phyloP scores from a whole-genome alignment of 2,329 filamentous ascomycete species.

The Aspergillus carbonarius region DNA sequence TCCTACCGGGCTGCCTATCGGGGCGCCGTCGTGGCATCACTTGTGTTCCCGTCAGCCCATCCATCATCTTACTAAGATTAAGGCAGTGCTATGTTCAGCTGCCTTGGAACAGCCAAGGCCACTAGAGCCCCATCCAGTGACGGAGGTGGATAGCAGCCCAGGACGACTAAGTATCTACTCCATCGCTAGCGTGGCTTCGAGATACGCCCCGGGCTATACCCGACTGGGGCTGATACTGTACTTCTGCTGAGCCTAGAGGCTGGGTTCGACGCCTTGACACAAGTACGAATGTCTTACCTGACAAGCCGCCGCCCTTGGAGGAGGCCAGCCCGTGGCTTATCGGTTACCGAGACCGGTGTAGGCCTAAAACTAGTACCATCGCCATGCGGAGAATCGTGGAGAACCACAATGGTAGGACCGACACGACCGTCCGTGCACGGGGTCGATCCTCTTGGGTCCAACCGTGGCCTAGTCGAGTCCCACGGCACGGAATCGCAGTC shows the following conservation, averaged over 20 bases:
- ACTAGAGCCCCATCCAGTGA: background rate
- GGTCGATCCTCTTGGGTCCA: background rate
- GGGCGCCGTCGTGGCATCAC: background rate
- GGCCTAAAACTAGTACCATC: background rate
- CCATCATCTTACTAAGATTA: background rate
- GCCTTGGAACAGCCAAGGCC: background rate
- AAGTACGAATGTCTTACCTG: slow-evolving; percentile 1
- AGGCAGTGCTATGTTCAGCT: background rate
- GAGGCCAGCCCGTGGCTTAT: background rate
- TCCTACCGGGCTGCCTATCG: background rate
- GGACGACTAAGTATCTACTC: background rate
- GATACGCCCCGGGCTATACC: background rate
- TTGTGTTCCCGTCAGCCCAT: background rate
- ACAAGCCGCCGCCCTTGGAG: background rate
- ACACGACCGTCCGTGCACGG: slow-evolving; percentile 3
- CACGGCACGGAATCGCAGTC: background rate
- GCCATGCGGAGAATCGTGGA: slow-evolving; percentile 6
- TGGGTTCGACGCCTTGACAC: background rate
- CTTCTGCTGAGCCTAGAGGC: background rate
- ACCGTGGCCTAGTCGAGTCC: slow-evolving; percentile 1
- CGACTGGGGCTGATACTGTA: background rate
- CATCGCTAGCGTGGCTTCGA: background rate
- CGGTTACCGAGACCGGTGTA: background rate
- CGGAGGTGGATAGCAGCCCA: background rate
- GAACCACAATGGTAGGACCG: background rate